These are phyloP conservation scores for Cucumis melo DNA, from an alignment of 306 rosid genomes.

Conservation along the genomic window DNA sequence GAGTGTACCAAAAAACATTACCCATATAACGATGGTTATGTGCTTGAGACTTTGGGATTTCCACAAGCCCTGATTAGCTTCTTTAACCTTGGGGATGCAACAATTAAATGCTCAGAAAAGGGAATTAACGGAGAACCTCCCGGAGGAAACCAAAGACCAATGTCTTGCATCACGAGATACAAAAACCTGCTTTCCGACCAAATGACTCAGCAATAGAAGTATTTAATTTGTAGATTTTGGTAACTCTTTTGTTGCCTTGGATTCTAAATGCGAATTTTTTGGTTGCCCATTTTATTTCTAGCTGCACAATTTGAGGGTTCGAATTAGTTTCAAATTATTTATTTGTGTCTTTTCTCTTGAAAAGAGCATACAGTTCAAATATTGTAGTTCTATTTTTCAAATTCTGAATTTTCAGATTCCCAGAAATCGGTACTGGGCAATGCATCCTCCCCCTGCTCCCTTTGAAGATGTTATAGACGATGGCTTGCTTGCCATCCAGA, in stretches of 20 bases:
- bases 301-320: neutral
- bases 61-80: too few relatives aligned
- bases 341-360: neutral
- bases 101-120: too few relatives aligned
- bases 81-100: too few relatives aligned
- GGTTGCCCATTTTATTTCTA: neutral
- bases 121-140: too few relatives aligned
- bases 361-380: neutral
- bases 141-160: too few relatives aligned
- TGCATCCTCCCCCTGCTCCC: slow-evolving; percentile 99
- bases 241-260: neutral
- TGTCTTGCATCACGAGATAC: too few relatives aligned
- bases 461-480: slow-evolving; percentile 94
- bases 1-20: too few relatives aligned
- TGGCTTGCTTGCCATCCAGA: slow-evolving; percentile 79
- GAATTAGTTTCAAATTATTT: neutral
- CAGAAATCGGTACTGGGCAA: slow-evolving; percentile 93
- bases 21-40: too few relatives aligned
- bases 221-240: neutral
- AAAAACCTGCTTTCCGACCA: too few relatives aligned
- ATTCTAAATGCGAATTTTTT: neutral
- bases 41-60: too few relatives aligned
- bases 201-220: neutral
- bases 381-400: slow-evolving; percentile 17
- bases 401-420: slow-evolving; percentile 66